A percentile compares a stretch with the other conserved stretches of the same genome.
Evolutionary conservation across 148 eudicot genomes (phyloP).

Genomic region (Polygonum aviculare): DNA sequence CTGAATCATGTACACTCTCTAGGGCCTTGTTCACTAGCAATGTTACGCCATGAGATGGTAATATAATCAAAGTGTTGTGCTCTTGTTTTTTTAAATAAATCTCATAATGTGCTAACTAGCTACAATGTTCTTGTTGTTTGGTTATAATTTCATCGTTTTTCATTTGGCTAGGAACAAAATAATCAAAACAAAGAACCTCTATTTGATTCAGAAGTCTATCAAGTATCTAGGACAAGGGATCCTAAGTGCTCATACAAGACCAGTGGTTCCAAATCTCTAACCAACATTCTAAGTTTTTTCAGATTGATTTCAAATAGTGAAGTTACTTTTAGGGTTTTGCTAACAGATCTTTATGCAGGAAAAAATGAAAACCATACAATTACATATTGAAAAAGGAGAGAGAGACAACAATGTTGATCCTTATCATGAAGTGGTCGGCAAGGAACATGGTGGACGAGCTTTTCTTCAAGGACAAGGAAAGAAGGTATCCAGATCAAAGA

Average conservation of each 20-base stretch:
- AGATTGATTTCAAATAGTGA: no score
- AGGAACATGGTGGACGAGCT: no score
- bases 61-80: neutral
- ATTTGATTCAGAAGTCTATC: neutral
- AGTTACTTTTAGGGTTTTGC: no score
- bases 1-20: neutral
- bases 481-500: no score
- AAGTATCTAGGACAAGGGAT: neutral
- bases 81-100: neutral
- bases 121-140: neutral
- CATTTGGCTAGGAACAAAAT: neutral
- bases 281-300: neutral
- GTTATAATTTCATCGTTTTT: neutral
- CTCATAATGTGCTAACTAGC: neutral
- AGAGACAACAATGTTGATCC: no score
- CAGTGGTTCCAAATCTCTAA: neutral
- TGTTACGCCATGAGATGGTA: neutral
- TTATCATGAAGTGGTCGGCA: no score
- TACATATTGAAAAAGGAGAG: no score
- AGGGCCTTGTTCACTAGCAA: neutral
- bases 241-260: neutral
- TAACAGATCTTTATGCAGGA: no score
- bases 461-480: no score
- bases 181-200: neutral
- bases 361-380: no score